Base-by-base conservation (phyloP, 2,329 filamentous ascomycete genomes). In the Cordyceps fumosorosea region DNA sequence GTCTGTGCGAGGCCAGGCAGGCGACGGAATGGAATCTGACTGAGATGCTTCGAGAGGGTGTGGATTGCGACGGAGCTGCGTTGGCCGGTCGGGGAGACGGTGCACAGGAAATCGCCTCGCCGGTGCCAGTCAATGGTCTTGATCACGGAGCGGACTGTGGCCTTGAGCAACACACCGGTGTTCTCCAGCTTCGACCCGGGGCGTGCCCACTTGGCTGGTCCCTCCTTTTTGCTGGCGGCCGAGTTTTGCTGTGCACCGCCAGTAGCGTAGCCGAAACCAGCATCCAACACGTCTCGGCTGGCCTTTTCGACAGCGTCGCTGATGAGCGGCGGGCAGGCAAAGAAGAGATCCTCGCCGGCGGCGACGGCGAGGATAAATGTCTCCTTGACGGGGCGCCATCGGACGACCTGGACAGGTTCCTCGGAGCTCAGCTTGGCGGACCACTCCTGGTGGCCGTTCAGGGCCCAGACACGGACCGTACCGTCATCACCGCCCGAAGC, bases 401-500 rank as follows among this genome's bases (percentile, higher is more conserved):
- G 85, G 16, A 99, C 91, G 37, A 87, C 84, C 71, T 95, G 90
- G 65, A 99, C 90, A 8, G 92, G 84, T 65, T 89, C 87, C 47
- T 96, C 89, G 55, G 85, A 84, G 67, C 87, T 90, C 57, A 98
- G 78, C 72, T 88, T 90, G 58, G 87, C 88, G 67, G 85, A 89
- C 91, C 92, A 97, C 60, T 96, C 81, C 74, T 96, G 90, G 64
- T 93, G 88, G 40, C 92, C 93, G 10, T 91, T 95, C 62, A 97
- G 81, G 65, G 95, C 89, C 93, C 93, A 98, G 26, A 99, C 84
- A 62, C 93, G 86, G 26, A 96, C 89, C 22, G 89, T 95, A 37
- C 95, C 93, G 74, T 99, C 96, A 69, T 98, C 93, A 54, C 95
- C 95, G 70, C 93, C 95, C 67, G 89, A 96, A 2, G 95, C 95